phyloP scores from a whole-genome alignment of 345 rosid species.

The Murraya paniculata region DNA sequence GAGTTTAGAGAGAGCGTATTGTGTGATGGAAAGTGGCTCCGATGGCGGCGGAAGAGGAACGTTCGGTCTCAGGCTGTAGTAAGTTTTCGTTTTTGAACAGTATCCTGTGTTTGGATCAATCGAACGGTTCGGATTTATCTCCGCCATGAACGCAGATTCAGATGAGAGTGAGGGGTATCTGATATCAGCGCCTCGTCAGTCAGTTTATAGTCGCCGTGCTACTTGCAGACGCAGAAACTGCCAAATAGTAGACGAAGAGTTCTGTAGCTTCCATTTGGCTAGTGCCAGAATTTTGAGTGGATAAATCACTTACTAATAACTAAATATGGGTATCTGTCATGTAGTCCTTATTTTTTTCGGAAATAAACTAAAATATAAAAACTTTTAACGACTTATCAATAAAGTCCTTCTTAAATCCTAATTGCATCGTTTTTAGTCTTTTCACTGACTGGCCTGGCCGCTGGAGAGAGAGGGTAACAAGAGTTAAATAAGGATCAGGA shows the following conservation, averaged over 20 bases:
- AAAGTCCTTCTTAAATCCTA: too few relatives aligned
- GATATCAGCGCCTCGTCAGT: background rate
- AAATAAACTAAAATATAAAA: too few relatives aligned
- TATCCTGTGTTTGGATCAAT: constrained; percentile 46
- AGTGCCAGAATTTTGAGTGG: background rate
- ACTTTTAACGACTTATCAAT: too few relatives aligned
- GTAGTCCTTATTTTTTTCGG: background rate
- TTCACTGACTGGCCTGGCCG: too few relatives aligned
- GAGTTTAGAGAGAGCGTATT: constrained; percentile 51
- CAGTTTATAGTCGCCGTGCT: background rate
- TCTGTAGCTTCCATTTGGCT: background rate
- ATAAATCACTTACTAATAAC: background rate
- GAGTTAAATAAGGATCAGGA: too few relatives aligned
- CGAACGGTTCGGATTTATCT: background rate
- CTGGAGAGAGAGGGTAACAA: too few relatives aligned
- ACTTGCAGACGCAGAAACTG: background rate
- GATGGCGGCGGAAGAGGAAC: constrained; percentile 47
- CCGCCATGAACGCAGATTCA: background rate
- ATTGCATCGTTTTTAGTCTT: too few relatives aligned
- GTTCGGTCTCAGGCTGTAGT: constrained; percentile 52
- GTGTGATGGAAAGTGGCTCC: constrained; percentile 53
- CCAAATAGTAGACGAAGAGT: background rate
- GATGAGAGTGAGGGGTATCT: background rate
- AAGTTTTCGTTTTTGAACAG: constrained; percentile 42
- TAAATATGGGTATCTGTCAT: background rate